Evolutionary conservation across 192 early-diverging fungal genomes (phyloP), one percentile per base, ranked within the genome.

Genomic region (Coemansia reversa): DNA sequence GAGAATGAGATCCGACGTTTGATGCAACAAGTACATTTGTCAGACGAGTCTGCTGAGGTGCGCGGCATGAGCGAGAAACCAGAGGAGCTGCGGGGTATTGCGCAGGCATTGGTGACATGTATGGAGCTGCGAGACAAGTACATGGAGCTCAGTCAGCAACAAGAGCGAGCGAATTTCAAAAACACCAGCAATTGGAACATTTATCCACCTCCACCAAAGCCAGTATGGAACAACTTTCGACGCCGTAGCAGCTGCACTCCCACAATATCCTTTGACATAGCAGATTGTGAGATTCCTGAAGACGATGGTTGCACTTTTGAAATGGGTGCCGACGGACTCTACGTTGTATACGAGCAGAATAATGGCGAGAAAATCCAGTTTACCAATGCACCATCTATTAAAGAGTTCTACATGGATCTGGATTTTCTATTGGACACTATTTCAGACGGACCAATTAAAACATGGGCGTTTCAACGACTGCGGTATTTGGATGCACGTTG

Each of bases 401-500:
- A 86, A 55, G 92, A 96, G 62, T 98, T 93, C 71, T 98, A 85
- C 73, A 68, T 83, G 67, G 94, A 98, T 60, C 79, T 93, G 55
- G 91, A 98, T 55, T 92, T 74, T 58, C 83, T 98, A 32, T 72
- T 93, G 12, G 79, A 85, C 12, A 79, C 86, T 0, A 91, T 94
- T 32, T 87, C 87, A 0, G 93, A 94, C 71, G 95, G 95, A 0
- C 96, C 96, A 1, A 85, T 92, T 28, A 98, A 98, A 79, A 90
- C 88, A 55, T 96, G 94, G 82, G 92, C 93, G 0, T 98, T 89
- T 68, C 84, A 93, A 47, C 85, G 96, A 23, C 79, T 98, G 54
- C 84, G 91, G 7, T 96, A 93, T 79, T 75, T 98, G 28, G 96
- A 98, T 67, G 86, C 85, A 65, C 93, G 93, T 73, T 98, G 94